Evolutionary conservation across 164 flowering plant genomes (phyloP), one percentile per base, ranked within the genome.

Genomic region (Chimonanthus praecox): DNA sequence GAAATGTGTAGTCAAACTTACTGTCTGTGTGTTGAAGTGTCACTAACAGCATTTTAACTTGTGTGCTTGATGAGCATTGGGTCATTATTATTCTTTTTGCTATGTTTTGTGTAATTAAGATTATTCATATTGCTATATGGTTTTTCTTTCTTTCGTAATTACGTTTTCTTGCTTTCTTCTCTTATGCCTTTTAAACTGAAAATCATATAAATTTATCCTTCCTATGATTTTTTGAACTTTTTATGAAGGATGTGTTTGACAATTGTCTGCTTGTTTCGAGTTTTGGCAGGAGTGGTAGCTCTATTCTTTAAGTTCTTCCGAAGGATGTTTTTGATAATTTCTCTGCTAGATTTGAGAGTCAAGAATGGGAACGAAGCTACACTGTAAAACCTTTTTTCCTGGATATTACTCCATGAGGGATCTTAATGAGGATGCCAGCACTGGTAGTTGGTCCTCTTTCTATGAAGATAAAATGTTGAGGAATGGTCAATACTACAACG

Each of bases 331-430:
- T 66, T 66, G 44, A 10, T 33, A 7, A 10, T 10, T 13, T 66
- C 45, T 66, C n/a, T 66, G 74, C 73, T 74, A 54, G 72, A 33
- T 65, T 75, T 49, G 46, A 48, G 18, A 10, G 70, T 78, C 86
- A 94, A 98, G 91, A 74, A 93, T 92, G 99, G 97, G 97, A 88
- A 84, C 93, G 80, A 83, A 88, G 81, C 85, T 92, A 58, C 93
- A 92, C 73, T 79, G 75, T 72, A 85, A 94, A 80, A 87, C 87
- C 81, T 88, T 74, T 83, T 73, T 85, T 71, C 91, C 90, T n/a
- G 90, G 84, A 70, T 85, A 83, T 84, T 81, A 80, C 83, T 77
- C 91, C 76, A 89, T 89, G 94, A 86, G 88, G 88, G 92, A 90
- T 83, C 87, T 90, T 68, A 91, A 84, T 78, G 88, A 86, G 75